Base-by-base conservation (phyloP, 2,329 filamentous ascomycete species). In the Dothistroma septosporum region DNA sequence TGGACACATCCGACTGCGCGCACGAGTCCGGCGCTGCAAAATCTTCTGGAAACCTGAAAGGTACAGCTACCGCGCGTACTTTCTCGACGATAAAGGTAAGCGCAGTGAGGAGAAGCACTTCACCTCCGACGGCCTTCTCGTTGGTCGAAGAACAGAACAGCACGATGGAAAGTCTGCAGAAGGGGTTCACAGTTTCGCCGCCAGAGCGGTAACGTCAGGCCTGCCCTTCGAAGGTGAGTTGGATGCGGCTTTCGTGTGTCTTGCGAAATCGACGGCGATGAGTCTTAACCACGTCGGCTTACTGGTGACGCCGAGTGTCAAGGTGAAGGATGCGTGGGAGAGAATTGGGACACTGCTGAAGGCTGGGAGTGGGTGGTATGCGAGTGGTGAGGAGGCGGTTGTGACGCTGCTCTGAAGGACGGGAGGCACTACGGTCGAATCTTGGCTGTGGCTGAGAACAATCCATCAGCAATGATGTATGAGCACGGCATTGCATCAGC, bases 71-170 rank as follows among this genome's bases (percentile, higher is more conserved):
- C 50, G 35, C 10, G 57, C 37, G 2, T 59, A 44, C 28, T 49
- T 47, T 22, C 16, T 32, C 14, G 5, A 54, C n/a, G 22, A 37
- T 14, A 24, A 59, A 28, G 57, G 57, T 2, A 21, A 41, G 4
- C 7, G 19, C 11, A 54, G 35, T 12, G 35, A 22, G 14, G 57
- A 59, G 50, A 44, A 59, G 24, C 50, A 53, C 31, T 54, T 59
- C 48, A 46, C 54, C 11, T 53, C 57, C 8, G 57, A 59, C 9
- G 57, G 57, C 4, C 50, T 59, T 16, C 57, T 59, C 32, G 21
- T 33, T 19, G 11, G 14, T 11, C 24, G 50, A 33, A 19, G 33
- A n/a, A n/a, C 12, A 5, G 24, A 53, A 28, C 24, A 28, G 24
- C 24, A 28, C 2, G 6, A 28, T 28, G 24, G 24, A 6, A 28